phyloP scores from a whole-genome alignment of 2,329 filamentous ascomycete genomes.

The Sporothrix humicola region DNA sequence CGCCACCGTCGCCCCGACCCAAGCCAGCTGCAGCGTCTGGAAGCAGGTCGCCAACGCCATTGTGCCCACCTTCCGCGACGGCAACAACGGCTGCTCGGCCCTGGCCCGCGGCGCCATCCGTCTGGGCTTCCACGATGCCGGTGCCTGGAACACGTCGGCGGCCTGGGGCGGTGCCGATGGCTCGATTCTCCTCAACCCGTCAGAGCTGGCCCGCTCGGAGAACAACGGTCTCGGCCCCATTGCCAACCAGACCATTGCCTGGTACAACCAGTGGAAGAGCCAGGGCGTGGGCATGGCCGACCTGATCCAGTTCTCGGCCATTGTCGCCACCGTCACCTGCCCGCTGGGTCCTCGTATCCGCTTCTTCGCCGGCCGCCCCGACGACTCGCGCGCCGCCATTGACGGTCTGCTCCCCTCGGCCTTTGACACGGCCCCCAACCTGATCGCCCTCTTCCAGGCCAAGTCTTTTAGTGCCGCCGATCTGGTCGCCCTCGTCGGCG shows the following conservation, averaged over 20 bases:
- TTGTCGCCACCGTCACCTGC: constrained; percentile 55
- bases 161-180: constrained; percentile 52
- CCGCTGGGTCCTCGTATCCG: constrained; percentile 57
- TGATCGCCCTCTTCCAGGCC: constrained; percentile 54
- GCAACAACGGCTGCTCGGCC: constrained; percentile 46
- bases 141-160: constrained; percentile 48
- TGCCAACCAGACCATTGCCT: constrained; percentile 45
- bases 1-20: background rate
- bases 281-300: constrained; percentile 50
- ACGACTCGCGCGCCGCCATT: constrained; percentile 13
- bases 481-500: constrained; percentile 60
- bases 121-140: constrained; percentile 55
- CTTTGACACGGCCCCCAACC: constrained; percentile 48
- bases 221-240: constrained; percentile 55
- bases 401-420: constrained; percentile 53
- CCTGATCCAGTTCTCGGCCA: constrained; percentile 51
- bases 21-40: constrained; percentile 48
- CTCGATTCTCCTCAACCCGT: constrained; percentile 50
- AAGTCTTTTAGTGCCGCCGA: constrained; percentile 58
- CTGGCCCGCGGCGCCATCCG: constrained; percentile 52
- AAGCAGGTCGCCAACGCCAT: constrained; percentile 48
- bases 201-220: constrained; percentile 55
- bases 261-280: constrained; percentile 53
- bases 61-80: constrained; percentile 44
- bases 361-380: constrained; percentile 47